phyloP scores from a whole-genome alignment of 257 asterid genomes.

The Cordia subcordata region DNA sequence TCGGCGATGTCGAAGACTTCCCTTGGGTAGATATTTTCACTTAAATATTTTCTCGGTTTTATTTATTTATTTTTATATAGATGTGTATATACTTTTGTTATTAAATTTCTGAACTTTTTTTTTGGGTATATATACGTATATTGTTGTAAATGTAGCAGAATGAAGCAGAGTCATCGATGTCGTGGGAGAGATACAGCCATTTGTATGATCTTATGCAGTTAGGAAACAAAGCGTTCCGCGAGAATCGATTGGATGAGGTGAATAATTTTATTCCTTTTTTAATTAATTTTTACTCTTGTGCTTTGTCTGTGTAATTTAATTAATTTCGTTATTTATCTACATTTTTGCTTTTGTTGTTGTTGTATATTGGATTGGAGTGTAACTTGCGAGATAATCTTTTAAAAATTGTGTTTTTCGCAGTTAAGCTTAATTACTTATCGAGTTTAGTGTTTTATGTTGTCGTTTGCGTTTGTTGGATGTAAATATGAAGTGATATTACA shows the following conservation, averaged over 20 bases:
- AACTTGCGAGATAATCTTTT: too few species aligned
- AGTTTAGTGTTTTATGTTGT: too few species aligned
- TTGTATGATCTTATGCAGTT: conserved; percentile 51
- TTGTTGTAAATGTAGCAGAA: conserved; percentile 25
- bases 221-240: conserved; percentile 74
- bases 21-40: conserved; percentile 51
- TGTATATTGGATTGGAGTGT: too few species aligned
- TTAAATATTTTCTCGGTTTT: background rate
- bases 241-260: conserved; percentile 69
- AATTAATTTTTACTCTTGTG: background rate
- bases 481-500: too few species aligned
- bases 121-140: background rate
- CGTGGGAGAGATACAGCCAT: conserved; percentile 55
- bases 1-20: conserved; percentile 62
- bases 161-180: conserved; percentile 53
- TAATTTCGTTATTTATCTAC: too few species aligned
- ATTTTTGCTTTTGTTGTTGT: too few species aligned
- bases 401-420: too few species aligned
- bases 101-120: background rate
- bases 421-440: too few species aligned
- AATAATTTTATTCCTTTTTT: conserved; percentile 14
- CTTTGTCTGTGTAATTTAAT: too few species aligned
- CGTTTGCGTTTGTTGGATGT: too few species aligned
- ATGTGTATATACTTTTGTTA: background rate
- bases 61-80: conserved; percentile 9